Evolutionary conservation across 2,329 filamentous ascomycete species (phyloP).

Genomic region (Sclerotinia glacialis): DNA sequence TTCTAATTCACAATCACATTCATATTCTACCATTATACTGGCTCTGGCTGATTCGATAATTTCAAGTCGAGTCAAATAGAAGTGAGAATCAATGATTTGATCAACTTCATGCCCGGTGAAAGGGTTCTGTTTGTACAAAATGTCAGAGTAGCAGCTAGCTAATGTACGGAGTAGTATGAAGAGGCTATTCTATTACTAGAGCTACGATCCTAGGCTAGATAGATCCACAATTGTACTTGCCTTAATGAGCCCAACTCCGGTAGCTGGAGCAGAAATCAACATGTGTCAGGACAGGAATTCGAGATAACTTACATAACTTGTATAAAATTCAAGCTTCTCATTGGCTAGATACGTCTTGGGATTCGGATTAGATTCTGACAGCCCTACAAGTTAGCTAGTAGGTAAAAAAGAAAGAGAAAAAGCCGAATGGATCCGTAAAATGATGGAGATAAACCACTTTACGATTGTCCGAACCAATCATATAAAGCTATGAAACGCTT

Average conservation of each 20-base stretch:
- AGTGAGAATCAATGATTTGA: constrained; percentile 2
- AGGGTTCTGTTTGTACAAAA: background rate
- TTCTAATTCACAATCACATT: too few species aligned
- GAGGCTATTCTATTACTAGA: too few species aligned
- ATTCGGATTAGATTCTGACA: background rate
- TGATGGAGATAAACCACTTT: background rate
- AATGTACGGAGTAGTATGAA: too few species aligned
- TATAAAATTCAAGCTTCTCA: background rate
- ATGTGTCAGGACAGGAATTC: too few species aligned
- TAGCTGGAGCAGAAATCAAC: too few species aligned
- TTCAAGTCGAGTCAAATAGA: background rate
- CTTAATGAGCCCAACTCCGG: too few species aligned
- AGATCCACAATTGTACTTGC: too few species aligned
- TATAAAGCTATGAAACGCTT: background rate
- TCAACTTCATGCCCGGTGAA: background rate
- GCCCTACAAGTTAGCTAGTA: background rate
- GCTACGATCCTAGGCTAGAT: too few species aligned
- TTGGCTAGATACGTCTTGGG: background rate
- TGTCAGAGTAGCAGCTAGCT: too few species aligned
- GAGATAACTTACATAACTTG: background rate
- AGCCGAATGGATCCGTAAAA: background rate
- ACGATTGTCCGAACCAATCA: constrained; percentile 6
- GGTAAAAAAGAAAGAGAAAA: background rate
- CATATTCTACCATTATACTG: too few species aligned
- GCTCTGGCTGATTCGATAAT: background rate